Base-by-base conservation (phyloP, 2,329 filamentous ascomycete genomes). In the Keithomyces neogunnii region DNA sequence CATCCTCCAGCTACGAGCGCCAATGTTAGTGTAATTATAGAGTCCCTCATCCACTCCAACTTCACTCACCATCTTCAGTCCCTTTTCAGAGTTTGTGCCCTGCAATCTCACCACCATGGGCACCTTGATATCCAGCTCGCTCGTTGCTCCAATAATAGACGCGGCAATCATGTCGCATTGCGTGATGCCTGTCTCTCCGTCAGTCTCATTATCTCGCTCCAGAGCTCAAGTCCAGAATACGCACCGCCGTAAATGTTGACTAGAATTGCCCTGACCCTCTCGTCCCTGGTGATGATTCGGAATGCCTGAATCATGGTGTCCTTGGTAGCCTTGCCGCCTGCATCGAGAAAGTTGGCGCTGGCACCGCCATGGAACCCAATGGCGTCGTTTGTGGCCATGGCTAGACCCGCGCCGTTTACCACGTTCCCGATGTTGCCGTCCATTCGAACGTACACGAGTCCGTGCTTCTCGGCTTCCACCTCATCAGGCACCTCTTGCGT, bases 301-400 rank as follows among this genome's bases (percentile, higher is more conserved):
- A 95, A 93, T 1, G 82, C 84, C 51, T 81, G 81, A 62, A 85
- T 84, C 58, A 96, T 89, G 0, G 89, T 95, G 56, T 86, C 82
- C 32, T 81, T 80, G 0, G 89, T 96, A 0, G 90, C 90, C 66
- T 95, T 93, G 36, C 90, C 90, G 31, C 91, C 90, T 0, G 88
- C 95, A 65, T 96, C 90, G 50, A 96, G 76, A 65, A 96, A 95
- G 61, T 96, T 96, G 9, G 88, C 82, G 29, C 85, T 85, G 35
- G 74, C 69, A 2, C 88, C 88, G 7, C 84, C 84, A 50, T 81
- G 79, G 10, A 81, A 70, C 2, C 78, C 74, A 2, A 96, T 79
- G 0, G 87, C 86, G 64, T 96, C 90, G 53, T 91, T 83, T 0
- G 89, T 95, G 64, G 93, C 93, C 87, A 96, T 93, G 0, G 89